Evolutionary conservation across 2,329 filamentous ascomycete genomes (phyloP), one percentile per base, ranked within the genome.

Genomic region (Hymenoscyphus linearis): DNA sequence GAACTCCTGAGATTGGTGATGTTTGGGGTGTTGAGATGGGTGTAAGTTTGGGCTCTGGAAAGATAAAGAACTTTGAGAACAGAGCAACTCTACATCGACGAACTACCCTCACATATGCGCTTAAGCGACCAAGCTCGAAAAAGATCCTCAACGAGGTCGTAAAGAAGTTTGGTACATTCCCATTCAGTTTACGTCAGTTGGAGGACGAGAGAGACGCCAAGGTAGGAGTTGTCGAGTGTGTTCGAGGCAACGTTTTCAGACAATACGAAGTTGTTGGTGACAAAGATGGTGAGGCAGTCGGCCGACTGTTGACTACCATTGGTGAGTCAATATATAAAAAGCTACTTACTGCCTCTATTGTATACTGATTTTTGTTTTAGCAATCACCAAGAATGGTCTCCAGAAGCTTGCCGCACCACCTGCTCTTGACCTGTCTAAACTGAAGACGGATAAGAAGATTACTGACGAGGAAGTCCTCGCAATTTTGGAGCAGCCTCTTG

Each of bases 1-100:
- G 95, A 72, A 77, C 86, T 61, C 90, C 95, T 61, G 93, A 96
- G 73, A 79, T 96, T 61, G 89, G 91, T 68, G 95, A 99, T 75
- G 93, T 96, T 64, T 99, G 95, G 95, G 95, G 95, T 77, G 91
- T 99, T 60, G 95, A 99, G 82, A 86, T 97, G 74, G 93, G 93
- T 69, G 85, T 99, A 74, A 95, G 90, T 77, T 80, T 95, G 71
- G 93, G 93, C 67, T 87, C 86, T 65, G 95, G 95, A 75, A 99
- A 99, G 83, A 89, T 96, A 77, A 99, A 98, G 88, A 88, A 82
- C 69, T 82, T 96, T 64, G 86, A 91, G 72, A 89, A 96, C 78
- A 87, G 95, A 66, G 81, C 95, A 57, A 99, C 95, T 55, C 85
- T 99, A 67, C 92, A 98, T 80, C 91, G 93, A 74, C 90, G 93